Conservation (phyloP, 495 filamentous ascomycete genomes). For the Penicillium macrosclerotiorum region DNA sequence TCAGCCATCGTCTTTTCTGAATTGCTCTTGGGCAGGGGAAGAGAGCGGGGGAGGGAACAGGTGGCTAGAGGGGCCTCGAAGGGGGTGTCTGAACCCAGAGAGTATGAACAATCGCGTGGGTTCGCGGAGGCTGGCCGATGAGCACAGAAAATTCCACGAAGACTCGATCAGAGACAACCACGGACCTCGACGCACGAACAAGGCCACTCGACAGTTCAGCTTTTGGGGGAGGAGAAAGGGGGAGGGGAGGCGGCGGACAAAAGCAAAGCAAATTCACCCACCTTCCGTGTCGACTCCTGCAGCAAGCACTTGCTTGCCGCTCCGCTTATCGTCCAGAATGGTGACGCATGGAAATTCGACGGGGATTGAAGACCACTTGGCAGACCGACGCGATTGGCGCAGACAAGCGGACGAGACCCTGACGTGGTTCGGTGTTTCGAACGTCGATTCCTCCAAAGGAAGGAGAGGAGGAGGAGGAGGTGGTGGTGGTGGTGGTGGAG, state of each 20-base stretch:
- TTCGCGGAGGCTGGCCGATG: constrained; percentile 8
- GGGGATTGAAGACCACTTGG: constrained; percentile 26
- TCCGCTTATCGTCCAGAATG: constrained; percentile 52
- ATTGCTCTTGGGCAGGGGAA: constrained; percentile 12
- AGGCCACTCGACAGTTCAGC: constrained; percentile 8
- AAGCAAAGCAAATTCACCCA: constrained; percentile 27
- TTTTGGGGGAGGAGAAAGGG: not conserved
- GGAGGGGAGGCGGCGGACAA: not conserved
- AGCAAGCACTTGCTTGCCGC: constrained; percentile 57
- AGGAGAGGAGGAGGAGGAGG: too few species aligned
- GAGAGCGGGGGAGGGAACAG: not conserved
- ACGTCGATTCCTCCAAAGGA: too few species aligned
- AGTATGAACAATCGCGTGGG: constrained; percentile 20
- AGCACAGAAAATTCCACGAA: not conserved
- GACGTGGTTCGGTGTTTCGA: too few species aligned
- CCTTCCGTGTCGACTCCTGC: constrained; percentile 53
- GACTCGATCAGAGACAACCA: too few species aligned
- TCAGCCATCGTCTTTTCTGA: constrained; percentile 3
- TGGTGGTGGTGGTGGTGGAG: too few species aligned
- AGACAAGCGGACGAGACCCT: too few species aligned
- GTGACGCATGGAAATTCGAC: constrained; percentile 50
- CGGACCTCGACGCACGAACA: too few species aligned
- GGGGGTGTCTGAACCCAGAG: too few species aligned
- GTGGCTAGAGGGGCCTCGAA: constrained; percentile 3
- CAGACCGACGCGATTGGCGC: constrained; percentile 28